Evolutionary conservation across 139 green algal genomes (phyloP).

Genomic region (Volvox africanus): DNA sequence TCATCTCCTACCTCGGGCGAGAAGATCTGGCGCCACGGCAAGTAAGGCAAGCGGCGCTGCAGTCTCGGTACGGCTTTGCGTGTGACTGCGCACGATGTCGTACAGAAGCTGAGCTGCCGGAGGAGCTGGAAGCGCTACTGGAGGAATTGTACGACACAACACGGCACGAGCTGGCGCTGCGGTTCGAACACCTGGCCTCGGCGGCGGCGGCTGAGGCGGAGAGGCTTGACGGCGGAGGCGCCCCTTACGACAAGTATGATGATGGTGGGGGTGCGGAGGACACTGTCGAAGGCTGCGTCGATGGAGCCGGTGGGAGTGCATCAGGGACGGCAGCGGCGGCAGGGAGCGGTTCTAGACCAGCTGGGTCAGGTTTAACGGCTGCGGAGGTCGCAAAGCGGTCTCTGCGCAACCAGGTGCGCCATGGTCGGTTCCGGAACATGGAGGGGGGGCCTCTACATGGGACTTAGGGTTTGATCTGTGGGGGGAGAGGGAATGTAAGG

Average conservation of each 20-base stretch:
- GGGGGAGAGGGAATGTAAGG: too few relatives aligned
- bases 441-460: too few relatives aligned
- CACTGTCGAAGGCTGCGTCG: neutral
- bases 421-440: too few relatives aligned
- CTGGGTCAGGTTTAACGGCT: neutral
- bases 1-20: conserved; percentile 57
- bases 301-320: neutral
- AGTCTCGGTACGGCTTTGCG: conserved; percentile 60
- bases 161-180: neutral
- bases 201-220: neutral
- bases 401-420: neutral
- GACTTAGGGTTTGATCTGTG: too few relatives aligned
- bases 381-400: conserved; percentile 22
- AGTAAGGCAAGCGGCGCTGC: conserved; percentile 46
- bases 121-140: conserved; percentile 32
- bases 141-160: conserved; percentile 13
- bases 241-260: neutral
- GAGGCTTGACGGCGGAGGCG: neutral
- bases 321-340: neutral
- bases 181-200: conserved; percentile 1
- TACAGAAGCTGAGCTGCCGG: conserved; percentile 41
- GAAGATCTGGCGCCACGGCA: conserved; percentile 59
- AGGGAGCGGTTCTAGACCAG: neutral
- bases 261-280: neutral
- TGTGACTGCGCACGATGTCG: conserved; percentile 63